Base-by-base conservation (phyloP, 108 stramenopile genomes). In the Schizochytrium sp. region DNA sequence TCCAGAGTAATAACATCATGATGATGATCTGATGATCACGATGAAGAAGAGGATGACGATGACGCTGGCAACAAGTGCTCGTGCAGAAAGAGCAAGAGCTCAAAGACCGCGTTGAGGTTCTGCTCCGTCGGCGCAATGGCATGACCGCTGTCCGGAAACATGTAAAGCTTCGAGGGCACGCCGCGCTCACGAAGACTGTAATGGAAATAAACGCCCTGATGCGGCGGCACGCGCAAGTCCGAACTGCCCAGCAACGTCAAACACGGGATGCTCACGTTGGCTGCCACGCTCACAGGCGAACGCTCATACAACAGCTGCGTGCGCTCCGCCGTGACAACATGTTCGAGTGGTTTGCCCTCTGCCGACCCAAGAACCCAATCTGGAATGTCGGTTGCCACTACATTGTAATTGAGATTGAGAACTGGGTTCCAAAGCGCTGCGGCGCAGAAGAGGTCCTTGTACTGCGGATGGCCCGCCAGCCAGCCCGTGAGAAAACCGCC, bases 371-470 rank as follows among this genome's bases (percentile, higher is more conserved):
- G 51, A 45, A 47, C 45, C 76, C 76, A 83, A 45, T 83, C 76
- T 12, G 76, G 76, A 34, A 83, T 83, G 51, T 83, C 76, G 0
- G 76, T 83, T 12, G 76, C 76, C 76, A 53, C 48, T 12, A 83
- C 0, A 28, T 83, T 83, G 76, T 21, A 83, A 4, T 47, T 53
- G 19, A 83, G 12, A 34, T 83, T 83, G 28, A 83, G 76, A 28
- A 83, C 76, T 6, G 76, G 76, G 51, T 83, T 83, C 76, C 76
- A 83, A 43, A 83, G 51, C n/a, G 48, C 76, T 6, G 48, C 76
- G 45, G 48, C 45, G 48, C 51, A 53, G 5, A 83, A 83, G 25
- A 83, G 76, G 51, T 47, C 45, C 76, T 83, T 83, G 76, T 83
- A 83, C 10, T 47, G 18, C 76, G 76, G 76, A 23, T 83, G 76